Evolutionary conservation across 441 rosid species (phyloP).

Genomic region (Lepidium campestre): DNA sequence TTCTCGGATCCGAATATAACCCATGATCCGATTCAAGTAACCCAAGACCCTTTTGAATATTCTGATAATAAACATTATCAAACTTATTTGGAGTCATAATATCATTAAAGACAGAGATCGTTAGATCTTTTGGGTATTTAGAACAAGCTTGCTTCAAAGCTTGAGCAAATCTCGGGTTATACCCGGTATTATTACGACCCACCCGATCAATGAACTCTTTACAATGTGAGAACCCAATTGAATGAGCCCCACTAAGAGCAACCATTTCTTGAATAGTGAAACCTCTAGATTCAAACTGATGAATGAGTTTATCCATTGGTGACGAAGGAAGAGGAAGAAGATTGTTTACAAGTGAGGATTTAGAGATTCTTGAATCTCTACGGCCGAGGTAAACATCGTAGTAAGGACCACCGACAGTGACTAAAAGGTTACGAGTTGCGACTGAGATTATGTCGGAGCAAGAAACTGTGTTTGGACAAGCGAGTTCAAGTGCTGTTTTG

Average conservation of each 20-base stretch:
- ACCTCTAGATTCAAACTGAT: constrained; percentile 38
- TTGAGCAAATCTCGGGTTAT: constrained; percentile 53
- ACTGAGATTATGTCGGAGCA: constrained; percentile 65
- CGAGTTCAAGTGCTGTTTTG: constrained; percentile 67
- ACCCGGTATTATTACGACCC: constrained; percentile 32
- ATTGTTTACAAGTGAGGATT: constrained; percentile 30
- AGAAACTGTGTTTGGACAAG: constrained; percentile 62
- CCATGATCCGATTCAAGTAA: constrained; percentile 59
- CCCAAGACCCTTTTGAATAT: constrained; percentile 58
- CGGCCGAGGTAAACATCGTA: constrained; percentile 53
- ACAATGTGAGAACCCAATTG: constrained; percentile 68
- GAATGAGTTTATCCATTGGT: constrained; percentile 36
- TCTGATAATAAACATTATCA: constrained; percentile 59
- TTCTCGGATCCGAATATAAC: constrained; percentile 39
- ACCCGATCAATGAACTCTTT: constrained; percentile 43
- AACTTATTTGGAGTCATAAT: constrained; percentile 64
- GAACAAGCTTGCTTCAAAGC: constrained; percentile 51
- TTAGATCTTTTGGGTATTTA: constrained; percentile 39
- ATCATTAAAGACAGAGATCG: constrained; percentile 63
- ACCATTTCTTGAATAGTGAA: constrained; percentile 56
- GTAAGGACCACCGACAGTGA: constrained; percentile 63
- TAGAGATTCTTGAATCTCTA: constrained; percentile 40
- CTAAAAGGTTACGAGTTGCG: constrained; percentile 54
- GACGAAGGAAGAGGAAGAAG: constrained; percentile 49
- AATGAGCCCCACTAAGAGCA: constrained; percentile 62